Evolutionary conservation across 2,329 filamentous ascomycete species (phyloP), one percentile per base, ranked within the genome.

Genomic region (Oidium heveae): DNA sequence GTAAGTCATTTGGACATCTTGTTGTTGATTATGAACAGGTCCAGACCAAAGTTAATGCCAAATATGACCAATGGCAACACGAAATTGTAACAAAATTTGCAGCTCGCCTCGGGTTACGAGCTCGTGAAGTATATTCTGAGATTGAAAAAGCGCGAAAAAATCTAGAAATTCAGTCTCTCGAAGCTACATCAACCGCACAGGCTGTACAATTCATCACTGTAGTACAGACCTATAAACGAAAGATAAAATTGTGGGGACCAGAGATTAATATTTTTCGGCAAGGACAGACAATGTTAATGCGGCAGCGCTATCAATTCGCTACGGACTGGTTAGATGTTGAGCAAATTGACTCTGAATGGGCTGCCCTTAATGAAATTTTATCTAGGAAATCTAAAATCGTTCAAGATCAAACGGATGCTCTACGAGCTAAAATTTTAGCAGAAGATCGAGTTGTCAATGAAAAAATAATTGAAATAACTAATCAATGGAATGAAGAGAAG

Each of bases 11-110:
- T 65, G 91, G 91, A 4, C 89, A 94, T 67, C 80, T 96, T 54
- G 86, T 84, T 4, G 87, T 99, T 63, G 89, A 98, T 66, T 98
- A 98, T 64, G 91, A 96, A 63, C 93, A 98, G 67, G 91, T 98
- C 0, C 93, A 98, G 68, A 86, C 89, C 56, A 95, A 94, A 68
- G 91, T 99, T 67, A 98, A 96, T 63, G 86, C 87, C 62, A 98
- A 96, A 67, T 99, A 98, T 65, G 93, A 99, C 65, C 89, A 96
- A 67, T 98, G 93, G 91, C 91, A 99, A 67, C 86, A 95, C 62
- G 91, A 99, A 60, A 94, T 98, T 55, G 73, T 96, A 39, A 77
- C 84, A 61, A 94, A 94, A 66, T 99, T 98, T 68, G 91, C 87
- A 39, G 76, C 77, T 55, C 86, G 91, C 55, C 81, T 98, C 49